Base-by-base conservation (phyloP, 805 yeast genomes). In the Myxozyma mucilagina region DNA sequence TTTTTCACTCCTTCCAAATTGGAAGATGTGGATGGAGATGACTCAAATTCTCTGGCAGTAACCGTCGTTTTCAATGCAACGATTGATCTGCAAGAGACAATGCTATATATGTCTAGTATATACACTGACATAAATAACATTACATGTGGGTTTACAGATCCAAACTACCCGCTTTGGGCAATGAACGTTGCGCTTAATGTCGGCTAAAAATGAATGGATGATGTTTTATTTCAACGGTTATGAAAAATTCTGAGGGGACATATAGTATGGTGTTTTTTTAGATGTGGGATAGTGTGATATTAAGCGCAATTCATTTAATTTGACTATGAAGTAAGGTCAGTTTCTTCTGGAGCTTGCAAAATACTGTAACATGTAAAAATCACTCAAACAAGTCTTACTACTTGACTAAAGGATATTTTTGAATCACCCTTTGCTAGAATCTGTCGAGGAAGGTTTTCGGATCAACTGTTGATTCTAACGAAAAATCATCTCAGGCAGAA, bases 61-160 rank as follows among this genome's bases (percentile, higher is more conserved):
- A 24, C 29, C 29, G 29, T 24, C 29, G 29, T 24, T 38, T 50
- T 50, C 10, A 50, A 50, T 9, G 14, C 54, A 3, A 39, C 54
- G 20, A 6, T 39, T 24, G 31, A 39, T 39, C 14, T 50, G 45
- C 54, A 50, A 29, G 36, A 50, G 16, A 39, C 54, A n/a, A 20
- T 50, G 6, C n/a, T 50, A 24, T 50, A 38, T 39, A 24, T n/a
- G 4, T 44, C 47, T 11, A 50, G 45, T 39, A 39, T 50, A 11
- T 50, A 50, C 14, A 50, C 45, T 14, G 38, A 39, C n/a, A n/a
- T 31, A 7, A 20, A 50, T 31, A 50, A 50, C 16, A 29, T 45
- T 20, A 38, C 47, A 9, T 50, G 54, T 11, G 54, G 54, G n/a
- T 50, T 14, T 39, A 36, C 54, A 9, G 32, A 24, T 39, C 54